phyloP scores from a whole-genome alignment of 495 filamentous ascomycete species.

The Podospora fimiseda region DNA sequence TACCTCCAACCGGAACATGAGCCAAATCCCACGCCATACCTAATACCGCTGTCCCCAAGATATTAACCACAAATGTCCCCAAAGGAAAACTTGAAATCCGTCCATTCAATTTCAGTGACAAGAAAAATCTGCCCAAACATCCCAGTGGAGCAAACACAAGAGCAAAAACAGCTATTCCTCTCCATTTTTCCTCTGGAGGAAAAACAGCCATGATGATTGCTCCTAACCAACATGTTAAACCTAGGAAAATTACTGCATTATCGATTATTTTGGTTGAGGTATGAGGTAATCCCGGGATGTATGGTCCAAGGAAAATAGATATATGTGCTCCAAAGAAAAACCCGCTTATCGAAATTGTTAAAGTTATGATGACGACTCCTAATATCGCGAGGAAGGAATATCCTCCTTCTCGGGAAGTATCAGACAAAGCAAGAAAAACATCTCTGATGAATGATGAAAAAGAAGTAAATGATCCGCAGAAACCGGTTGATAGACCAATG shows the following conservation, averaged over 20 bases:
- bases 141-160: constrained; percentile 82
- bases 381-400: constrained; percentile 77
- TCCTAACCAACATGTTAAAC: constrained; percentile 70
- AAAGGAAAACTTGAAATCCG: constrained; percentile 68
- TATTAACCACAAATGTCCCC: constrained; percentile 83
- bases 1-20: constrained; percentile 47
- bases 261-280: constrained; percentile 57
- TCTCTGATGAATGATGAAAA: constrained; percentile 90
- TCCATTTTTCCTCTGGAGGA: constrained; percentile 67
- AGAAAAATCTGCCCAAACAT: constrained; percentile 67
- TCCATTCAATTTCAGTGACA: constrained; percentile 60
- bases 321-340: constrained; percentile 72
- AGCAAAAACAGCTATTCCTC: constrained; percentile 66
- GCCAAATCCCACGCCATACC: constrained; percentile 70
- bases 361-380: constrained; percentile 60
- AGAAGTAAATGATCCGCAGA: constrained; percentile 87
- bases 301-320: constrained; percentile 53
- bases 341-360: constrained; percentile 61
- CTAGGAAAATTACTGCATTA: constrained; percentile 53
- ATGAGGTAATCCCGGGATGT: constrained; percentile 55
- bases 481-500: constrained; percentile 86
- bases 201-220: constrained; percentile 67
- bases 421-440: constrained; percentile 74
- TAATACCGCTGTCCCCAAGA: constrained; percentile 60
- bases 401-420: constrained; percentile 46